Base-by-base conservation (phyloP, 2,329 filamentous ascomycete genomes). In the Orbilia blumenaviensis region DNA sequence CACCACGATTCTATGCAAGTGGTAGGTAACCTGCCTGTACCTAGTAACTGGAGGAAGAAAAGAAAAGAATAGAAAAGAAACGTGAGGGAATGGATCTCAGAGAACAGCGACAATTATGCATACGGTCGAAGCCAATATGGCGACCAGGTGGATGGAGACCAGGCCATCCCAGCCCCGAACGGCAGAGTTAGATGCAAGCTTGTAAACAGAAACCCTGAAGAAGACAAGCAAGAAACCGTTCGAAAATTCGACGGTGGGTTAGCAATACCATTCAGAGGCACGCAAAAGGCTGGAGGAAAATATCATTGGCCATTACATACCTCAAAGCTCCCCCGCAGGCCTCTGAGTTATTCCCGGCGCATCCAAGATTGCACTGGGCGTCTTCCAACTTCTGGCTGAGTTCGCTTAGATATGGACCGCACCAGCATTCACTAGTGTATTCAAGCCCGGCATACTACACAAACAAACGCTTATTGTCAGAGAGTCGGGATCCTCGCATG, bases 381-480 rank as follows among this genome's bases (percentile, higher is more conserved):
- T 88, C 87, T 29, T 83, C 79, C 8, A 88, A 81, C 75, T 84
- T 84, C 8, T 79, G 80, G 14, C 86, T 84, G 23, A 88, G 83
- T 7, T 82, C 81, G 7, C 84, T 84, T n/a, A 89, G 79, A 52
- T 82, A 82, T 16, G 85, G 82, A 21, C 86, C 84, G 81, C 88
- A 90, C 85, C 87, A 89, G 84, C 88, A 90, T 82, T 89, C 87
- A 66, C 87, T 87, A 34, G 85, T 83, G 81, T 85, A 88, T 82
- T 89, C 86, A 42, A 89, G 79, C 1, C 87, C 87, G 2, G 87
- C 87, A 79, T 86, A 88, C 64, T 82, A 82, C 8, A 27, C 18
- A 46, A 16, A 10, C 46, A 14, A n/a, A 6, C 9, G 42, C 21
- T 18, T 9, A 46, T 25, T 38, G 27, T 67, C 36, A 67, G 69